Base-by-base conservation (phyloP, 23 red algal species). In the Gracilaria domingensis region DNA sequence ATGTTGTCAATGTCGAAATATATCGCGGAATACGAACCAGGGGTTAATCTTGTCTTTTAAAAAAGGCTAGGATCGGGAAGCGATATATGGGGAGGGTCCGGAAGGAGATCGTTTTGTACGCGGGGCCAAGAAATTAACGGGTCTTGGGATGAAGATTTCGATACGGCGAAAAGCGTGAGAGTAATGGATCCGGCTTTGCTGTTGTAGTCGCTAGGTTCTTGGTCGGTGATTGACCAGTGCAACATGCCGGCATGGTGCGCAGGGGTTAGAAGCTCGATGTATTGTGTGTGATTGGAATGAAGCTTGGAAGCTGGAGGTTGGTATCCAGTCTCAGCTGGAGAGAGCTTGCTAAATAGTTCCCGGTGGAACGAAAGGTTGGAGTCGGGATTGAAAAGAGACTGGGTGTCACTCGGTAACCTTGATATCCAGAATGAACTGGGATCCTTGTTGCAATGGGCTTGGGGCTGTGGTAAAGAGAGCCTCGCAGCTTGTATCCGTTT, bases 31-130 rank as follows among this genome's bases (percentile, higher is more conserved):
- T 28, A 28, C 8, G 21, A 30, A 8, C 8, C 59, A 30, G 21
- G 4, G 21, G 59, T 6, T 21, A 83, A 61, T 4, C n/a, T 64
- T n/a, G 21, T n/a, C 28, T 64, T 60, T 6, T 56, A 50, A 54
- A 83, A 83, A 14, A 83, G 50, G 24, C 50, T 30, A 64, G 80
- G 80, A 25, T 83, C 51, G 30, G 80, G 80, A 34, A 61, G 80
- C 18, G 0, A 26, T 0, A 0, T 65, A 30, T 62, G 32, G 4
- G 80, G 51, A 0, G 80, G 50, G 29, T 60, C 53, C 4, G 80
- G 14, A 14, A 83, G 25, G 24, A 62, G 37, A 4, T 83, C 24
- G 56, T 83, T 83, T 62, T 67, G 80, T 14, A 61, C 80, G 36
- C 80, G 56, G 12, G 80, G 80, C 54, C 58, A 83, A 36, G 30